phyloP scores from a whole-genome alignment of 2,329 filamentous ascomycete genomes.

The Fusarium sp. region DNA sequence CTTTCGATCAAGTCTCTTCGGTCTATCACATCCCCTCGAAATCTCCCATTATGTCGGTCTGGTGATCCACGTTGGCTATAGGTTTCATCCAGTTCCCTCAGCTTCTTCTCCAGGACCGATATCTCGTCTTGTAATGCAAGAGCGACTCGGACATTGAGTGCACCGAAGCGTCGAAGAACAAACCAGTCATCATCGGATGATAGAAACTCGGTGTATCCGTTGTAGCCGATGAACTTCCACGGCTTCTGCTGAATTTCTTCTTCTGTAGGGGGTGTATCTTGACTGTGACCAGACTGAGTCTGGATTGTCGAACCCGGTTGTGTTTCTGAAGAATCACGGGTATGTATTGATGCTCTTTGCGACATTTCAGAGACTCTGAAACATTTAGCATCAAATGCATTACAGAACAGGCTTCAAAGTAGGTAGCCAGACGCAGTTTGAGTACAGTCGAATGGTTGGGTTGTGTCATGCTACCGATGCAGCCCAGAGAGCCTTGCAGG shows the following conservation, averaged over 20 bases:
- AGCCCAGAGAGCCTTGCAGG: background rate
- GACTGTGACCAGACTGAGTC: too few species aligned
- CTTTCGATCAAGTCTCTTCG: conserved; percentile 27
- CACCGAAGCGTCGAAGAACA: conserved; percentile 49
- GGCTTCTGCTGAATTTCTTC: conserved; percentile 29
- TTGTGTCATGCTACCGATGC: too few species aligned
- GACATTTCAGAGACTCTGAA: background rate
- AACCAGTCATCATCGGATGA: conserved; percentile 48
- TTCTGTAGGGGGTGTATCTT: background rate
- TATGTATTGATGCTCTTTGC: background rate
- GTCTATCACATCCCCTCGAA: conserved; percentile 41
- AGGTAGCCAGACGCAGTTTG: too few species aligned
- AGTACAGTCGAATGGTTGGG: background rate
- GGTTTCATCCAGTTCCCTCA: conserved; percentile 42
- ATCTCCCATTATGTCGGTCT: conserved; percentile 44
- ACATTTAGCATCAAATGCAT: background rate
- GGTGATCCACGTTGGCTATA: conserved; percentile 29
- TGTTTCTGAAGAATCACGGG: background rate
- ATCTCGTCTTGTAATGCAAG: conserved; percentile 51
- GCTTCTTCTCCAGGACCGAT: conserved; percentile 44
- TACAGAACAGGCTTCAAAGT: background rate
- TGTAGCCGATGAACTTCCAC: conserved; percentile 49
- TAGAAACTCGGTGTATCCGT: conserved; percentile 44
- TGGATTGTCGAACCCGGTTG: background rate
- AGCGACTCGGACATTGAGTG: conserved; percentile 45